Conservation (phyloP, 2,329 filamentous ascomycete species). For the Triangularia setosa region DNA sequence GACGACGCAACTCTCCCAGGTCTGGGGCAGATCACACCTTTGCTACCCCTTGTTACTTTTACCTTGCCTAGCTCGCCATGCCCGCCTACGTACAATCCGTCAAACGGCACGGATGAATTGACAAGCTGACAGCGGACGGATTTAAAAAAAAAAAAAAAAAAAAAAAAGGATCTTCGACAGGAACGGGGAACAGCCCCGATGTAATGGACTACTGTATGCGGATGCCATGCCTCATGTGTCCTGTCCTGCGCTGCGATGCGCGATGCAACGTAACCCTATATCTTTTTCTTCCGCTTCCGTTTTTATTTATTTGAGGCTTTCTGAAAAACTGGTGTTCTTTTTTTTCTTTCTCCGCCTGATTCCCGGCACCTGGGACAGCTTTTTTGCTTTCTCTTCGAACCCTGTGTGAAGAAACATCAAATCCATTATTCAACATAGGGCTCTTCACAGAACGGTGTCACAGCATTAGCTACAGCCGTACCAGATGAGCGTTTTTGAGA, state of each 20-base stretch:
- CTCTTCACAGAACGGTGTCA: too few relatives aligned
- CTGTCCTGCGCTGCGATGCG: neutral
- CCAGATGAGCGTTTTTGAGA: too few relatives aligned
- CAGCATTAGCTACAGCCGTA: too few relatives aligned
- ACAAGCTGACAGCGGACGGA: neutral
- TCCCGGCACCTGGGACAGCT: too few relatives aligned
- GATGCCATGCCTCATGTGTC: neutral
- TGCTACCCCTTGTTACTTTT: neutral
- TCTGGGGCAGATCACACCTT: neutral
- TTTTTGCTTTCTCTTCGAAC: too few relatives aligned
- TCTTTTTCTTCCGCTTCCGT: neutral
- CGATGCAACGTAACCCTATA: neutral
- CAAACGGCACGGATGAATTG: neutral
- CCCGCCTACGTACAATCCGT: neutral
- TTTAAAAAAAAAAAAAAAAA: rapidly evolving
- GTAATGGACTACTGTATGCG: neutral
- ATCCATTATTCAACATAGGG: too few relatives aligned
- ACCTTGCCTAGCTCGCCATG: neutral
- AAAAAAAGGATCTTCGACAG: neutral
- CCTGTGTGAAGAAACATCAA: too few relatives aligned
- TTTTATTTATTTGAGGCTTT: neutral
- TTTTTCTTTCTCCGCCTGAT: too few relatives aligned
- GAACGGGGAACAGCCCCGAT: neutral
- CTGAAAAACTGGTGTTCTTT: too few relatives aligned
- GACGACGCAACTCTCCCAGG: too few relatives aligned